phyloP scores from a whole-genome alignment of 352 stramenopile species.

The Sclerospora graminicola region DNA sequence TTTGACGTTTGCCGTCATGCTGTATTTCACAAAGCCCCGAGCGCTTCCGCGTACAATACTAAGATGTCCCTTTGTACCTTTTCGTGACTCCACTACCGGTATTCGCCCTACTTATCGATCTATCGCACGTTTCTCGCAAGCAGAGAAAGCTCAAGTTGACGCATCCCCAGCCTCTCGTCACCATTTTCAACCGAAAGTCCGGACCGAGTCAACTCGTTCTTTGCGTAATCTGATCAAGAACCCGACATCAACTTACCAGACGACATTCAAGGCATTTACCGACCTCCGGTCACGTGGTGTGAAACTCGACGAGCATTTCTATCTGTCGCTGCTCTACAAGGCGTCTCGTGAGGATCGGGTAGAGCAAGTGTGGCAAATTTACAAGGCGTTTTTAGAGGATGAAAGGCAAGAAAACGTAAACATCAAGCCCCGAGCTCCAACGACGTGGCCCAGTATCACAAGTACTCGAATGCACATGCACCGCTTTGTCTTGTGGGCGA shows the following conservation, averaged over 20 bases:
- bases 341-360: slow-evolving; percentile 28
- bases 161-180: not conserved
- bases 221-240: slow-evolving; percentile 6
- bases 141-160: slow-evolving; percentile 2
- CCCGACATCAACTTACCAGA: slow-evolving; percentile 10
- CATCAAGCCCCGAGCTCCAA: slow-evolving; percentile 7
- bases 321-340: slow-evolving; percentile 57
- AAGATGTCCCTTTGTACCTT: not conserved
- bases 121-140: slow-evolving; percentile 5
- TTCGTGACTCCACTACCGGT: not conserved
- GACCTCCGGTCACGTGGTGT: slow-evolving; percentile 6
- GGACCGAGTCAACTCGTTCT: not conserved
- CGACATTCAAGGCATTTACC: slow-evolving; percentile 28
- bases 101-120: not conserved
- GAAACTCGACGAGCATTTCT: slow-evolving; percentile 28
- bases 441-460: slow-evolving; percentile 33
- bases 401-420: slow-evolving; percentile 20
- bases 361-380: slow-evolving; percentile 23
- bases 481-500: slow-evolving; percentile 52
- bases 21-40: not conserved
- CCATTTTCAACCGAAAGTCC: not conserved
- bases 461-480: slow-evolving; percentile 43
- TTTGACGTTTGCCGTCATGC: too few relatives aligned
- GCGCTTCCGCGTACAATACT: not conserved
- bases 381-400: slow-evolving; percentile 28